Evolutionary conservation across 495 filamentous ascomycete species (phyloP).

Genomic region (Aspergillus baeticus): DNA sequence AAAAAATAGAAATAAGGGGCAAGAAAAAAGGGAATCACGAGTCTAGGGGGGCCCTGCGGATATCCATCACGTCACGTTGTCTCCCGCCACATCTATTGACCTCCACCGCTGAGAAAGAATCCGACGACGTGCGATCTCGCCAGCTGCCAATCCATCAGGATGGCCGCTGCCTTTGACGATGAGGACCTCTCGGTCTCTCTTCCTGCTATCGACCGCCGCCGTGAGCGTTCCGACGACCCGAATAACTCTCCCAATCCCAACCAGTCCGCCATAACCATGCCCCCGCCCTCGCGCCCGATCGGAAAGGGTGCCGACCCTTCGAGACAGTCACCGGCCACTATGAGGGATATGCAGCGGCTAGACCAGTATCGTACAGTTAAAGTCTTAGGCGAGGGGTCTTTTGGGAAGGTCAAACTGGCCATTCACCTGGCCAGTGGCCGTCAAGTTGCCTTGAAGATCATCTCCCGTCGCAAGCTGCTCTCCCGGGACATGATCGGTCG

Average conservation of each 20-base stretch:
- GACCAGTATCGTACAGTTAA: slow-evolving; percentile 87
- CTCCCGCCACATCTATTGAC: slow-evolving; percentile 13
- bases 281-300: slow-evolving; percentile 43
- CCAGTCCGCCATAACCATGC: slow-evolving; percentile 47
- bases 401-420: slow-evolving; percentile 97
- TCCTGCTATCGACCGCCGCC: slow-evolving; percentile 55
- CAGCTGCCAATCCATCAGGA: slow-evolving; percentile 21
- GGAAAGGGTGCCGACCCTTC: slow-evolving; percentile 31
- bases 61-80: slow-evolving; percentile 48
- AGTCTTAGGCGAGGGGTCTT: slow-evolving; percentile 93
- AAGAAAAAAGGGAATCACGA: background rate
- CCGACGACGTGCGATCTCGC: slow-evolving; percentile 13
- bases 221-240: slow-evolving; percentile 32
- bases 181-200: slow-evolving; percentile 91
- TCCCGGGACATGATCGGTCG: slow-evolving; percentile 95
- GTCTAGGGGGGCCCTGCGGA: slow-evolving; percentile 3
- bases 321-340: slow-evolving; percentile 45
- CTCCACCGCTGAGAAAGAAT: slow-evolving; percentile 9
- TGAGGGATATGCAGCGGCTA: slow-evolving; percentile 69
- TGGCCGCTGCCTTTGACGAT: slow-evolving; percentile 67
- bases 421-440: slow-evolving; percentile 87
- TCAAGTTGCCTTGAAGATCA: slow-evolving; percentile 96
- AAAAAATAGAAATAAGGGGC: background rate
- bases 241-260: slow-evolving; percentile 28
- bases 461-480: slow-evolving; percentile 89